Percentiles rank a stretch among this genome's conserved stretches.
Conservation (phyloP, 73 alveolate genomes). For the Strombidium stylifer region DNA sequence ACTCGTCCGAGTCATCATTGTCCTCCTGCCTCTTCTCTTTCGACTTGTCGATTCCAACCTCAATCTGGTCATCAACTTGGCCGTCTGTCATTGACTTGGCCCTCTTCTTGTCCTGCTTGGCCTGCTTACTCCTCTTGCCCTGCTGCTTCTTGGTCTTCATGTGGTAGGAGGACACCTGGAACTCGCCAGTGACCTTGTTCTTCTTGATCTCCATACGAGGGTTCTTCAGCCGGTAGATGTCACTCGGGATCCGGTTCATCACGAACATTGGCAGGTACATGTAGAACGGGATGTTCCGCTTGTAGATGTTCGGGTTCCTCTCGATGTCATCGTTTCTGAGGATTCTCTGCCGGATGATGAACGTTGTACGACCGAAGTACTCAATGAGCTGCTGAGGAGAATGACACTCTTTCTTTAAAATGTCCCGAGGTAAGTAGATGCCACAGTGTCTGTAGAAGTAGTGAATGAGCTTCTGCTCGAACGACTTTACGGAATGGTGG, state of each 20-base stretch:
- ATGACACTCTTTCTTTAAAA: constrained; percentile 11
- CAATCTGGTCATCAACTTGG: neutral
- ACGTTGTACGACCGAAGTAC: too few relatives aligned
- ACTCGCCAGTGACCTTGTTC: too few relatives aligned
- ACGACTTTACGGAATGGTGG: neutral
- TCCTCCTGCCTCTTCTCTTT: neutral
- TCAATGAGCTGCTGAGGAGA: too few relatives aligned
- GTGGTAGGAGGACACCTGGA: too few relatives aligned
- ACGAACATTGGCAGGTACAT: constrained; percentile 40
- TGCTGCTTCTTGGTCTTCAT: too few relatives aligned
- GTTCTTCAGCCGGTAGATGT: constrained; percentile 32
- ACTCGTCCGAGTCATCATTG: neutral
- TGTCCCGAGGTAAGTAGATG: constrained; percentile 44
- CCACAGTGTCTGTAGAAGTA: constrained; percentile 28
- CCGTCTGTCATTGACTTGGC: neutral
- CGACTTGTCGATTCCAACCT: neutral
- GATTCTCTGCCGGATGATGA: too few relatives aligned
- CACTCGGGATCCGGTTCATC: constrained; percentile 54
- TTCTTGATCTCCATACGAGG: constrained; percentile 9
- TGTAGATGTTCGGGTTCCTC: constrained; percentile 11
- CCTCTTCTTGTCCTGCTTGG: neutral
- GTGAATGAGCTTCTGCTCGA: constrained; percentile 29
- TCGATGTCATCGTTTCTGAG: too few relatives aligned
- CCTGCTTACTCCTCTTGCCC: too few relatives aligned
- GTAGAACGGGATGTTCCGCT: constrained; percentile 36